Evolutionary conservation across 345 rosid species (phyloP), one percentile per base, ranked within the genome.

Genomic region (Lepidium sativum): DNA sequence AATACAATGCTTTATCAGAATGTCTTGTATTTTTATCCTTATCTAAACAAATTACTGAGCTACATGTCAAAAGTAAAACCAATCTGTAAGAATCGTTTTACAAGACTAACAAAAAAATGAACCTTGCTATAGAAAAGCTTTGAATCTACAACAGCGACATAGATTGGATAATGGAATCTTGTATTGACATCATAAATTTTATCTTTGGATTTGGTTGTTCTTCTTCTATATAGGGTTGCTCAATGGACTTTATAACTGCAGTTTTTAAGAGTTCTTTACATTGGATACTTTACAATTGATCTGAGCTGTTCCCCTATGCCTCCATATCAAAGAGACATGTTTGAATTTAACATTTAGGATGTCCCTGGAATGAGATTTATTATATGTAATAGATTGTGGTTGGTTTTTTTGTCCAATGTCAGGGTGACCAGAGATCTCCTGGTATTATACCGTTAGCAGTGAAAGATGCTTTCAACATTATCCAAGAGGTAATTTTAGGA

Each of bases 351-450:
- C 15, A 0, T 54, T 18, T 40, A 54, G 33, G 44, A 16, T 33
- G 52, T 9, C 12, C 45, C 15, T 21, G 16, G 23, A 34, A 9
- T 55, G 55, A 6, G 6, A 54, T 43, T 20, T 45, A 10, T 42
- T 5, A 23, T n/a, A 20, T 55, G 17, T 70, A 62, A 25, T 35
- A 48, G 17, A 32, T 57, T 63, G 7, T 32, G 57, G 21, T 40
- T 65, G 14, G 18, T 40, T 8, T 51, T 33, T 66, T 60, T 33
- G 68, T 73, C 8, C 41, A 50, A 75, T 82, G 79, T 66, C 92
- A 94, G 99, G 99, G 99, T 76, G 97, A 90, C 84, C 99, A 94
- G 75, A 94, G 99, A 82, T 94, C 99, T 60, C 99, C 99, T 53
- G 99, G 99, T 66, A 90, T 88, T 42, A 94, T 90, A 74, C 95